Base-by-base conservation (phyloP, 73 alveolate genomes). In the Effrenium voratum region DNA sequence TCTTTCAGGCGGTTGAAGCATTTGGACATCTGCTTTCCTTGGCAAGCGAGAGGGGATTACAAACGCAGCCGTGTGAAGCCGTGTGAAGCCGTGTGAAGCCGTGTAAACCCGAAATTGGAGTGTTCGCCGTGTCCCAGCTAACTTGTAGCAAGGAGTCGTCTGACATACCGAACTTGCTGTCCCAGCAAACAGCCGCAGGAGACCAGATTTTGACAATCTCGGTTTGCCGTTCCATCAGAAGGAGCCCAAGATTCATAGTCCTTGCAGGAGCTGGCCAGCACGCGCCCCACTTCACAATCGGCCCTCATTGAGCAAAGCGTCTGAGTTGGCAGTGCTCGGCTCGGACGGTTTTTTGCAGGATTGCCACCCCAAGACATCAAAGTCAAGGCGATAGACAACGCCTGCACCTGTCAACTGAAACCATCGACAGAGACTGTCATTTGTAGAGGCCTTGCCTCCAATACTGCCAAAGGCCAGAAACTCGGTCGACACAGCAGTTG, bases 201-300 rank as follows among this genome's bases (percentile, higher is more conserved):
- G 40, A 57, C 13, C 32, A 59, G 79, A 5, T 30, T 19, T 85
- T 47, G 47, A 60, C 81, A 55, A 1, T 26, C 3, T 19, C 32
- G 41, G 28, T 84, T 70, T 44, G 16, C 19, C 57, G 99, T 87
- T 6, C 99, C 99, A 93, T 99, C 99, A 83, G 93, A 79, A 6
- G 99, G 99, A 26, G 99, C 93, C 99, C 99, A 99, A 0, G 99
- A 95, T 95, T 99, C 99, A 85, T 99, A 99, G 95, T 99, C 99
- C 60, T 99, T 98, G 19, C 26, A 52, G 63, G 19, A 52, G 63
- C 26, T 19, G 26, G 26, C 19, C 63, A 8, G 19, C 19, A 3
- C 75, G 38, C 76, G 40, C 30, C 76, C 34, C 76, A 6, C 76
- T 40, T 40, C 76, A 15, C 76, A 6, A 1, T 34, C 15, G 32